Base-by-base conservation (phyloP, 441 rosid genomes). In the Capsella rubella region DNA sequence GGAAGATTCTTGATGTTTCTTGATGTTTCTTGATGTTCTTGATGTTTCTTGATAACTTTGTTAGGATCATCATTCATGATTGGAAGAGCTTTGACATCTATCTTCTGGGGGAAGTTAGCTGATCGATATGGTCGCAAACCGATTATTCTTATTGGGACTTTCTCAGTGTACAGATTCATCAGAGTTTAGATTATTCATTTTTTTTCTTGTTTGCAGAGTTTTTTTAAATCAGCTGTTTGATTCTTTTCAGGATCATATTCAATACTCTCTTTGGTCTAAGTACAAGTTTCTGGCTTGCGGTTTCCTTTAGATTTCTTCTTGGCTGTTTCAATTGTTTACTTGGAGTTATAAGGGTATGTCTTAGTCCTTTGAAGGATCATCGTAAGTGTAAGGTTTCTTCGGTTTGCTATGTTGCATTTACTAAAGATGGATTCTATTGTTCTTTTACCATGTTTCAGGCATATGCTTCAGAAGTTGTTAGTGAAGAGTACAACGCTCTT, bases 221-320 rank as follows among this genome's bases (percentile, higher is more conserved):
- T 16, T 47, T 13, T 29, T 14, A 2, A 2, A 29, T 54, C 10
- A 29, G 18, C 1, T 13, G 57, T 2, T 13, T 52, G 28, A 2
- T 3, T 5, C 27, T 72, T 55, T 67, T 57, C 73, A 66, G 78
- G 72, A 66, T 65, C 59, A 57, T 67, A 54, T 65, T 74, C 78
- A 92, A 90, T 83, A 84, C 92, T 11, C 82, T 92, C 14, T 92
- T 92, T 78, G 95, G 97, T 43, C 86, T 92, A 16, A 89, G 95
- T 40, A 73, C 82, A 67, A 89, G 84, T 52, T 85, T 90, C 61
- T 89, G 92, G 97, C 82, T 90, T 90, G 97, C 97, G 4, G 37
- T 93, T 27, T 35, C 50, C 21, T 74, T 83, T 62, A 83, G 92
- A 73, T 91, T 93, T 83, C 84, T 89, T 47, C 81, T 89, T 3